These are phyloP conservation scores for Nymphaea colorata DNA, from an alignment of 164 flowering plant genomes.

Conservation along the genomic window DNA sequence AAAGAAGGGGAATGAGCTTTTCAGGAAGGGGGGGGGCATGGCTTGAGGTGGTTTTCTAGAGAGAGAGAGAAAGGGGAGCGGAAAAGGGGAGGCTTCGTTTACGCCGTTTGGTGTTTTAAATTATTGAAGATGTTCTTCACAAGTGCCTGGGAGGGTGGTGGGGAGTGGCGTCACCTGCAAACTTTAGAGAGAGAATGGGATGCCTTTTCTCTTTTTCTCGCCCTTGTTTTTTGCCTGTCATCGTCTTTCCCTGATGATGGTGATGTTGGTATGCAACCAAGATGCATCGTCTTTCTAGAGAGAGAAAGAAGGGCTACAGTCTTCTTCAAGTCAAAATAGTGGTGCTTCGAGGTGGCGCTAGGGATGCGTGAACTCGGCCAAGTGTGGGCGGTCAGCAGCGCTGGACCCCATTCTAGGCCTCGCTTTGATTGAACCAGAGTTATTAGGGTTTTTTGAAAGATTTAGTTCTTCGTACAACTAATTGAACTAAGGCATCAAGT, in stretches of 20 bases:
- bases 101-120: neutral
- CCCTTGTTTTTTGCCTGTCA: too few species aligned
- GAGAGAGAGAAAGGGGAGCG: neutral
- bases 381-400: too few species aligned
- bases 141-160: neutral
- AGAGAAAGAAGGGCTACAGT: neutral
- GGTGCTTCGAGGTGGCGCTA: too few species aligned
- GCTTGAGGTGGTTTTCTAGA: neutral
- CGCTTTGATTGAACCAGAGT: too few species aligned
- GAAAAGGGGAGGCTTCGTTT: neutral
- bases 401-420: too few species aligned
- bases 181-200: too few species aligned
- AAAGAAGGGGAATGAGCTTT: neutral
- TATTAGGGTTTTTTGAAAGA: neutral
- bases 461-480: neutral
- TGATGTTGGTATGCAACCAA: too few species aligned
- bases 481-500: neutral
- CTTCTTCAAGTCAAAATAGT: too few species aligned
- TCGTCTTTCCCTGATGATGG: too few species aligned
- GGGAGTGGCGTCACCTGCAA: neutral
- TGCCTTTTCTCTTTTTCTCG: too few species aligned
- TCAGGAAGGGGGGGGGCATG: neutral
- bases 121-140: neutral
- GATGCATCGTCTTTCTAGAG: neutral
- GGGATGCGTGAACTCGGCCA: too few species aligned